phyloP scores from a whole-genome alignment of 169 alveolate species.

The Cryptosporidium sp. region DNA sequence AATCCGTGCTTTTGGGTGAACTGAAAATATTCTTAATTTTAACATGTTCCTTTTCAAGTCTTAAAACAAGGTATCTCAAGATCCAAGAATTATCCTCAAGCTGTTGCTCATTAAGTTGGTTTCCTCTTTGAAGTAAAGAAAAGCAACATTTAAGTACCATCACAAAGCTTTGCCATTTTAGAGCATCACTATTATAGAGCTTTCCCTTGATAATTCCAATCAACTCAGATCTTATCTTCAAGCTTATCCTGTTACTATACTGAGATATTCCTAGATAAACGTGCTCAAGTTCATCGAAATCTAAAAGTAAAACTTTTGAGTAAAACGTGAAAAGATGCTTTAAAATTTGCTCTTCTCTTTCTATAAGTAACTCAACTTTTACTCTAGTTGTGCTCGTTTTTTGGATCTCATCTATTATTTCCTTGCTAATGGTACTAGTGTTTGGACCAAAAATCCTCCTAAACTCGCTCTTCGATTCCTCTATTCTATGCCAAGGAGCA shows the following conservation, averaged over 20 bases:
- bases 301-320: conserved; percentile 43
- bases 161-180: conserved; percentile 12
- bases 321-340: conserved; percentile 59
- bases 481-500: conserved; percentile 74
- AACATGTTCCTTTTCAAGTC: conserved; percentile 35
- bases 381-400: conserved; percentile 58
- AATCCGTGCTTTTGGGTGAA: background rate
- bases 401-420: conserved; percentile 50
- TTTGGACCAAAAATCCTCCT: conserved; percentile 49
- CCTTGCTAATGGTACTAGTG: conserved; percentile 9
- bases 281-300: conserved; percentile 48
- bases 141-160: conserved; percentile 35
- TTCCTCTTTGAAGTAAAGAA: conserved; percentile 37
- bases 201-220: conserved; percentile 25
- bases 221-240: conserved; percentile 37
- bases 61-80: conserved; percentile 17
- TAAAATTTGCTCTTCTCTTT: conserved; percentile 56
- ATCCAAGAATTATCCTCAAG: conserved; percentile 64
- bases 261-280: conserved; percentile 63
- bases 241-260: conserved; percentile 42
- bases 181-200: conserved; percentile 15
- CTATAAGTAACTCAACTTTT: conserved; percentile 36
- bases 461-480: conserved; percentile 52
- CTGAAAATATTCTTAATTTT: background rate
- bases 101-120: conserved; percentile 41